These are phyloP conservation scores for Triticum timopheevii DNA, from an alignment of 176 grass and related monocot genomes.

Conservation along the genomic window DNA sequence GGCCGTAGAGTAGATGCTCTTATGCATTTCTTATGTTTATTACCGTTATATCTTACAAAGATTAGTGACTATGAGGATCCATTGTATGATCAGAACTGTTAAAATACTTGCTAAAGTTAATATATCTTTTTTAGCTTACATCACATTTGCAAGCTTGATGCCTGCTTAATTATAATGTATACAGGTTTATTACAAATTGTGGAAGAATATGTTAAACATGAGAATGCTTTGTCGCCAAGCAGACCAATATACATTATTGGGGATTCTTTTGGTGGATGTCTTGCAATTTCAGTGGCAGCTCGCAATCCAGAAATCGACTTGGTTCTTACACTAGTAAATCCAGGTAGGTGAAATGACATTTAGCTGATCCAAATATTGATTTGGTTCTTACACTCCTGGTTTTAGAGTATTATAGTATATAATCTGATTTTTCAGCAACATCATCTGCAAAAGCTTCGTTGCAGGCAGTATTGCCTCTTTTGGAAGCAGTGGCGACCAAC, in stretches of 20 bases:
- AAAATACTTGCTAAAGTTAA: background rate
- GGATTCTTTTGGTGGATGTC: constrained; percentile 55
- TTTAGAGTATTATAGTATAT: background rate
- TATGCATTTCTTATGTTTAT: background rate
- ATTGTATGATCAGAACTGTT: background rate
- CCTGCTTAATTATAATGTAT: background rate
- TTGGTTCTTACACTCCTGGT: constrained; percentile 46
- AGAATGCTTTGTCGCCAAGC: constrained; percentile 37
- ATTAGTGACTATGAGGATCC: background rate
- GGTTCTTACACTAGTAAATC: constrained; percentile 63
- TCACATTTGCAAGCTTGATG: background rate
- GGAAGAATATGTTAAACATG: constrained; percentile 39
- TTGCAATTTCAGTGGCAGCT: constrained; percentile 54
- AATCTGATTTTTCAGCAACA: constrained; percentile 57
- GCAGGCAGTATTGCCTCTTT: constrained; percentile 62
- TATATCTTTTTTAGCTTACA: background rate
- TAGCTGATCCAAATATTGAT: constrained; percentile 33
- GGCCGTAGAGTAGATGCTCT: too few relatives aligned
- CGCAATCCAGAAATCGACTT: constrained; percentile 48
- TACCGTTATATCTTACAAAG: background rate
- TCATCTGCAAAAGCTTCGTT: constrained; percentile 66
- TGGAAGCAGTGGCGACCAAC: constrained; percentile 68
- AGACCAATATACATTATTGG: constrained; percentile 63
- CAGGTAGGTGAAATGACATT: constrained; percentile 57
- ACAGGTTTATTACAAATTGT: constrained; percentile 45